Evolutionary conservation across 768 basidiomycete genomes (phyloP).

Genomic region (Harrya chromipes): DNA sequence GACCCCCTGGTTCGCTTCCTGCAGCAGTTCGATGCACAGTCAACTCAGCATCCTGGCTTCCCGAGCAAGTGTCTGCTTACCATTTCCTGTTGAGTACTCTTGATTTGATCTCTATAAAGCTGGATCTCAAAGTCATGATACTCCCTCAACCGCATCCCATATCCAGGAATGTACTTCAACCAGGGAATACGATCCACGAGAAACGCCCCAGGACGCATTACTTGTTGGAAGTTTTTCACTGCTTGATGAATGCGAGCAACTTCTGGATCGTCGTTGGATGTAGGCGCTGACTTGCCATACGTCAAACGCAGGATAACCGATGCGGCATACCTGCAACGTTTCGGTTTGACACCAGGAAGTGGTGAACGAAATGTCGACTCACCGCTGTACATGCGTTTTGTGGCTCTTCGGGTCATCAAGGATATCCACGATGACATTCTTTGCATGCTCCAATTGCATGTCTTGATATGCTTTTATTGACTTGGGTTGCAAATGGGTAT

Average conservation of each 20-base stretch:
- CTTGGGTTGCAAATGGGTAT: slow-evolving; percentile 51
- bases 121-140: slow-evolving; percentile 49
- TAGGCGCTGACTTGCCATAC: slow-evolving; percentile 27
- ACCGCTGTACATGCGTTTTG: slow-evolving; percentile 50
- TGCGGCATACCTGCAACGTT: slow-evolving; percentile 21
- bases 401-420: slow-evolving; percentile 29
- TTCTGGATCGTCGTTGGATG: slow-evolving; percentile 20
- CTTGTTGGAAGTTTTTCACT: slow-evolving; percentile 21
- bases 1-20: slow-evolving; percentile 8
- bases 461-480: slow-evolving; percentile 41
- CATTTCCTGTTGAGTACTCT: slow-evolving; percentile 42
- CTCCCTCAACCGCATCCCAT: slow-evolving; percentile 46
- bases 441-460: slow-evolving; percentile 38
- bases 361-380: slow-evolving; percentile 2
- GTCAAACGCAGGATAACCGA: slow-evolving; percentile 22
- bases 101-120: slow-evolving; percentile 49
- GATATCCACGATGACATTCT: slow-evolving; percentile 25
- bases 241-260: slow-evolving; percentile 18
- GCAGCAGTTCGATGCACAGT: not conserved
- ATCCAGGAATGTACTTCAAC: slow-evolving; percentile 51
- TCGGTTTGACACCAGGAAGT: not conserved
- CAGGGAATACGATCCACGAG: slow-evolving; percentile 34
- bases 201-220: slow-evolving; percentile 32
- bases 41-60: no score
- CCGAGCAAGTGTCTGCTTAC: slow-evolving; percentile 20